These are phyloP conservation scores for Colletotrichum acutatum DNA, from an alignment of 2,329 filamentous ascomycete genomes.

Conservation along the genomic window DNA sequence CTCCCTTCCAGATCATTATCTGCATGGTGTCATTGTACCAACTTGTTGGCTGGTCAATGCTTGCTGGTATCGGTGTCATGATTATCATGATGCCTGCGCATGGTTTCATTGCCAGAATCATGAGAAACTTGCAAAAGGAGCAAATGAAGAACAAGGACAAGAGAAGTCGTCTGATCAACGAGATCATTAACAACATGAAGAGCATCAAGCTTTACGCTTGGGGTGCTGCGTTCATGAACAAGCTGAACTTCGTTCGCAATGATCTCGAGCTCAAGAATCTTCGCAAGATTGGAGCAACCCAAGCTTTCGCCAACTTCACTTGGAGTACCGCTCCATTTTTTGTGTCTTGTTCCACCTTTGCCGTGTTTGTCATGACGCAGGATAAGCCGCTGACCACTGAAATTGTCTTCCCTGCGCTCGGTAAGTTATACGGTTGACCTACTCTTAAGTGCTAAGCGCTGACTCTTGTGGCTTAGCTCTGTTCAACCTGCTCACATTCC, in stretches of 20 bases:
- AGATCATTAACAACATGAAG: constrained; percentile 99
- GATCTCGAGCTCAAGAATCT: constrained; percentile 95
- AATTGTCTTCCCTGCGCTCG: constrained; percentile 91
- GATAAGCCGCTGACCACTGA: constrained; percentile 87
- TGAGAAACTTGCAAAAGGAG: constrained; percentile 93
- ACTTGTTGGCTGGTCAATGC: constrained; percentile 93
- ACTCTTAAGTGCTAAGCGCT: neutral
- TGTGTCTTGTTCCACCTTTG: constrained; percentile 96
- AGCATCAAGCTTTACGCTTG: constrained; percentile 99
- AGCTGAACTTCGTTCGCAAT: constrained; percentile 95
- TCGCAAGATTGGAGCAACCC: constrained; percentile 93
- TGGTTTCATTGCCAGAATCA: constrained; percentile 88
- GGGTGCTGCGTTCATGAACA: constrained; percentile 97
- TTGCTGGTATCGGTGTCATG: constrained; percentile 95
- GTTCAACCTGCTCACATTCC: constrained; percentile 97
- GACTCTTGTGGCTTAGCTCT: constrained; percentile 66
- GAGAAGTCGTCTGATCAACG: constrained; percentile 91
- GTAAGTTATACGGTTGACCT: constrained; percentile 34
- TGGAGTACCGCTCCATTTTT: constrained; percentile 98
- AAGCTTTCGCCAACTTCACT: constrained; percentile 95
- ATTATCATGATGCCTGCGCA: constrained; percentile 97
- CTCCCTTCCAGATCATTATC: constrained; percentile 93
- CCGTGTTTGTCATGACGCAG: constrained; percentile 89
- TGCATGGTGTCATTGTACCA: constrained; percentile 98
- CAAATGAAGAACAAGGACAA: constrained; percentile 99